Percentiles rank a stretch among this genome's conserved stretches.
Conservation (phyloP, 2,329 filamentous ascomycete species). For the Aspergillus fischeri region DNA sequence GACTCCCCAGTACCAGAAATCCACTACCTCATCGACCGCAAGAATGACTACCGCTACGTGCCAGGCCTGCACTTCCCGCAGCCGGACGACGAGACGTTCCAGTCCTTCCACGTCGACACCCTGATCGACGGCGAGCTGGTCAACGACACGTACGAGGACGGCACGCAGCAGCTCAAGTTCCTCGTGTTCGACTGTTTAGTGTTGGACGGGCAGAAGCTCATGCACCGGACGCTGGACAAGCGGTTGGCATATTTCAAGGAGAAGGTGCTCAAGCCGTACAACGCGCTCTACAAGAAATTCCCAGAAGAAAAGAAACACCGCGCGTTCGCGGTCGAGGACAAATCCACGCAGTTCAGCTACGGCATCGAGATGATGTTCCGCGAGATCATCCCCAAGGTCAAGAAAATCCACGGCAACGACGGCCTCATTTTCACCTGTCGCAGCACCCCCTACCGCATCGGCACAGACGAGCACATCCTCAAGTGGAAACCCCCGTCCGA, state of each 20-base stretch:
- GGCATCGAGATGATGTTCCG: conserved; percentile 89
- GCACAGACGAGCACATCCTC: conserved; percentile 87
- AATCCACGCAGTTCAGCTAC: conserved; percentile 85
- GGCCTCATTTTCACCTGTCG: conserved; percentile 97
- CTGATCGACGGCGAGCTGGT: conserved; percentile 92
- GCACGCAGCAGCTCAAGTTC: conserved; percentile 68
- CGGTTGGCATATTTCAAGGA: conserved; percentile 81
- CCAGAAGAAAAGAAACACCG: conserved; percentile 67
- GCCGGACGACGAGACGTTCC: conserved; percentile 54
- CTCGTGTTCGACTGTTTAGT: conserved; percentile 92
- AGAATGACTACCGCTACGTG: conserved; percentile 94
- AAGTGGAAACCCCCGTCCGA: conserved; percentile 98
- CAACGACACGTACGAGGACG: conserved; percentile 68
- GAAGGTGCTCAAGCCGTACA: conserved; percentile 73
- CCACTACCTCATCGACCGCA: conserved; percentile 93
- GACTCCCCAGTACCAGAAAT: conserved; percentile 61
- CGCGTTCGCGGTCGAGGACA: conserved; percentile 79
- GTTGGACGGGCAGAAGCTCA: conserved; percentile 70
- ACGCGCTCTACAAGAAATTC: conserved; percentile 67
- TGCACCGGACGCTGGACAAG: conserved; percentile 79
- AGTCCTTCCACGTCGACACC: conserved; percentile 71
- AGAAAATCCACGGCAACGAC: conserved; percentile 77
- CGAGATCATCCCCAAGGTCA: conserved; percentile 74
- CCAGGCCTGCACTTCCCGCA: conserved; percentile 76
- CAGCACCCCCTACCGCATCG: conserved; percentile 77